Percentiles rank a stretch among this genome's conserved stretches.
Evolutionary conservation across 352 stramenopile species (phyloP).

Genomic region (Phytophthora pluvialis): DNA sequence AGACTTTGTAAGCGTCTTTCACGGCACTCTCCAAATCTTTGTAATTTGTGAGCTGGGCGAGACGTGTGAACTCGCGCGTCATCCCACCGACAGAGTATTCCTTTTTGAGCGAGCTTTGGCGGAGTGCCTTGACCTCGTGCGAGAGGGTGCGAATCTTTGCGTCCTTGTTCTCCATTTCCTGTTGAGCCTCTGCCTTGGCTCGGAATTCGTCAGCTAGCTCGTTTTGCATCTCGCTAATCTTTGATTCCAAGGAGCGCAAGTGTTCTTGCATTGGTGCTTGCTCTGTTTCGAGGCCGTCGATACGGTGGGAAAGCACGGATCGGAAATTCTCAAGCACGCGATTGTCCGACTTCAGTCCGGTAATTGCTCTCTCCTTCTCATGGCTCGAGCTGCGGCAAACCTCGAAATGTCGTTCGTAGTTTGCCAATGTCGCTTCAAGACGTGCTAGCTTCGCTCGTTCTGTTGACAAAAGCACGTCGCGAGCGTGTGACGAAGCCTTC

Average conservation of each 20-base stretch:
- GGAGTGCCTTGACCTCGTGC: constrained; percentile 78
- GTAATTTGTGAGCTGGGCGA: constrained; percentile 75
- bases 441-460: constrained; percentile 72
- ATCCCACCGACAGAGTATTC: constrained; percentile 84
- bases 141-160: constrained; percentile 77
- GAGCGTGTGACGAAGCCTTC: constrained; percentile 69
- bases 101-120: constrained; percentile 79
- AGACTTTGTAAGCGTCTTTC: constrained; percentile 80
- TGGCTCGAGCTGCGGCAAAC: constrained; percentile 64
- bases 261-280: constrained; percentile 78
- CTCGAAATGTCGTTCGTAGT: constrained; percentile 83
- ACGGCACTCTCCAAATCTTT: constrained; percentile 84
- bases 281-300: constrained; percentile 76
- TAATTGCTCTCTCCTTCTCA: constrained; percentile 79
- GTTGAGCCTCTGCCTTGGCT: constrained; percentile 59
- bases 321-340: constrained; percentile 85
- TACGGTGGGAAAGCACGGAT: constrained; percentile 76
- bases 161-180: constrained; percentile 78
- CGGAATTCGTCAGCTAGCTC: constrained; percentile 80
- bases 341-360: constrained; percentile 72
- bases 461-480: constrained; percentile 74
- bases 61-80: constrained; percentile 74
- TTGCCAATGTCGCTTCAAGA: constrained; percentile 64
- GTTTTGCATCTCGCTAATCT: constrained; percentile 81
- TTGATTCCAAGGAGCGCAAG: constrained; percentile 56